A percentile compares a stretch with the other conserved stretches of the same genome.
These are phyloP conservation scores for Hymenoscyphus scutula DNA, from an alignment of 2,329 filamentous ascomycete species.

Conservation along the genomic window DNA sequence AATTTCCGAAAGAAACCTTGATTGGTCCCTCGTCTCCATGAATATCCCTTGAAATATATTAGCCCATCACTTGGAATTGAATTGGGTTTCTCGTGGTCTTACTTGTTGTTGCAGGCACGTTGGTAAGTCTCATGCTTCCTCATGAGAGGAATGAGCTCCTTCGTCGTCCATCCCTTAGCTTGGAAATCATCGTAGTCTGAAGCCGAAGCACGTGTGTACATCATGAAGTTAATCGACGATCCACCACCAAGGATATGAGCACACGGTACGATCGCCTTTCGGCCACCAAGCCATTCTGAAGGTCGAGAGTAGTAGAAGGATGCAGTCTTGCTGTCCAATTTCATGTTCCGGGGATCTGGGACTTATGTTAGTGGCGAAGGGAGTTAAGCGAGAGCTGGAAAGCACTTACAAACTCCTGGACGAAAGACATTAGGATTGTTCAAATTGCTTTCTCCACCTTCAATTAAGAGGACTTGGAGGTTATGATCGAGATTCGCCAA, in stretches of 20 bases:
- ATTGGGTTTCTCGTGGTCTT: slow-evolving; percentile 18
- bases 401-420: slow-evolving; percentile 50
- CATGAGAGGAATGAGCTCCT: slow-evolving; percentile 53
- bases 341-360: slow-evolving; percentile 35
- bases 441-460: slow-evolving; percentile 53
- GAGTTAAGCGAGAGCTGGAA: slow-evolving; percentile 40
- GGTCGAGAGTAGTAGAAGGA: slow-evolving; percentile 70
- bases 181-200: slow-evolving; percentile 54
- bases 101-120: slow-evolving; percentile 54
- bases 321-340: slow-evolving; percentile 49
- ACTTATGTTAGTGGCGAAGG: slow-evolving; percentile 28
- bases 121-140: slow-evolving; percentile 59
- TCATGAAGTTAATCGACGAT: slow-evolving; percentile 59
- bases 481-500: slow-evolving; percentile 49
- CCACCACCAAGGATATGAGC: slow-evolving; percentile 60
- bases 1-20: slow-evolving; percentile 59
- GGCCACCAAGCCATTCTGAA: slow-evolving; percentile 58
- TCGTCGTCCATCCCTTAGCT: slow-evolving; percentile 50
- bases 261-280: slow-evolving; percentile 45
- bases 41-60: slow-evolving; percentile 47
- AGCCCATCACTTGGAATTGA: background rate
- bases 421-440: slow-evolving; percentile 49
- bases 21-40: slow-evolving; percentile 76
- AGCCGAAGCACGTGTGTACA: slow-evolving; percentile 46
- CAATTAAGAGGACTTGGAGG: slow-evolving; percentile 49